Base-by-base conservation (phyloP, 148 eudicot species). In the Vaccinium darrowii region DNA sequence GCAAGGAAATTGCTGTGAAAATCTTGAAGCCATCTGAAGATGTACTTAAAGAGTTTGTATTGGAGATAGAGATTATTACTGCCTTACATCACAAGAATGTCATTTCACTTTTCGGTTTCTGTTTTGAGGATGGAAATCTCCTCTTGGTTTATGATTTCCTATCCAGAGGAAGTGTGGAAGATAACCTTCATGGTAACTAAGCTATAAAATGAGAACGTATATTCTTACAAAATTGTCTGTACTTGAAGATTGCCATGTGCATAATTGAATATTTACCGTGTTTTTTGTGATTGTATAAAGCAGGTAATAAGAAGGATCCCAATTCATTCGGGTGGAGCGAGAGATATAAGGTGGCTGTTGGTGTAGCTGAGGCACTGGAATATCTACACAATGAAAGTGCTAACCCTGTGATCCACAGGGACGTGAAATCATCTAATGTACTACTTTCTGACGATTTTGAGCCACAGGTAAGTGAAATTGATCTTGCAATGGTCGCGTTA, bases 341-440 rank as follows among this genome's bases (percentile, higher is more conserved):
- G 89, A 92, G 99, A 83, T 95, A 89, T 84, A 97, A 92, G 89
- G 98, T 97, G 88, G 98, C 98, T 78, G 27, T 94, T 47, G 96
- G 99, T 74, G 91, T 93, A 69, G 99, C 99, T 4, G 94, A 94
- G 90, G 99, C 99, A 50, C 90, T 97, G 83, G 74, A 88, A 77
- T 89, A 93, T 88, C 93, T 97, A 84, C 99, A 97, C 76, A 88
- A 87, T 86, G 62, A 81, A 71, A 85, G 87, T 83, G 82, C 67
- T 88, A 89, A 88, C 57, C 90, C 93, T 81, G 91, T 97, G 39
- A 95, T 97, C 63, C 99, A 97, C 84, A 89, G 99, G 88, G 99
- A 97, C 87, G 98, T 97, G 54, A 97, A 97, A 87, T 97, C 99
- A 21, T 95, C 99, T 49, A 97, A 97, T 85, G 91, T 97, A 86